Conservation (phyloP, 768 basidiomycete genomes). For the Boletus insuetus region DNA sequence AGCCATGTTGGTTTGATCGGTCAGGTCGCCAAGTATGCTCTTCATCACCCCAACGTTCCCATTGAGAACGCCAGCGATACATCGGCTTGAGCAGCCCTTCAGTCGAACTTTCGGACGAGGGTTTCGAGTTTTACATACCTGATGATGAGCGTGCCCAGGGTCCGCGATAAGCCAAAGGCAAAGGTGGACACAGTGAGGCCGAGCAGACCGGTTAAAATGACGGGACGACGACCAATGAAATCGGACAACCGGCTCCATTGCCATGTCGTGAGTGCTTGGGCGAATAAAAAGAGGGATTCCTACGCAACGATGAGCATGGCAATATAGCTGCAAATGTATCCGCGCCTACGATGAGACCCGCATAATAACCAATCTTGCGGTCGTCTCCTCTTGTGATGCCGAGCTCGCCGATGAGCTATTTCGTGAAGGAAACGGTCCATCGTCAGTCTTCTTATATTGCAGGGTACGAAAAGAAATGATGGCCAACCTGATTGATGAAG, state of each 20-base stretch:
- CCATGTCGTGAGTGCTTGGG: constrained; percentile 56
- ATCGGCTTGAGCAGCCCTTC: constrained; percentile 26
- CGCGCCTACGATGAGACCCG: constrained; percentile 51
- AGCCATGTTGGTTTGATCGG: constrained; percentile 38
- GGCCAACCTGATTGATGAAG: neutral
- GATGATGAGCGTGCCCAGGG: constrained; percentile 52
- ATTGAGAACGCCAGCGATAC: constrained; percentile 36
- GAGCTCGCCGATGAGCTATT: neutral
- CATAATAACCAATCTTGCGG: constrained; percentile 66
- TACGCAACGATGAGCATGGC: constrained; percentile 20
- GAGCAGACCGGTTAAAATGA: constrained; percentile 53
- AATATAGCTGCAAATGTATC: neutral
- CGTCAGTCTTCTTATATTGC: neutral
- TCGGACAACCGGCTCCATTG: constrained; percentile 68
- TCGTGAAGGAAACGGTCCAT: too few relatives aligned
- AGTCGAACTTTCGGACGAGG: neutral
- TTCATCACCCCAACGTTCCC: constrained; percentile 60
- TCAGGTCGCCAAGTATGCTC: constrained; percentile 64
- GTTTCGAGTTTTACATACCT: constrained; percentile 35
- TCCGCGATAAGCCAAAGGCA: constrained; percentile 60
- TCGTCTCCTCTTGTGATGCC: constrained; percentile 32
- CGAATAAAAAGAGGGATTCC: constrained; percentile 62
- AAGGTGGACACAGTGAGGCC: constrained; percentile 54
- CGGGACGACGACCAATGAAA: constrained; percentile 57
- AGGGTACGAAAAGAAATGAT: neutral